Evolutionary conservation across 768 basidiomycete species (phyloP), one percentile per base, ranked within the genome.

Genomic region (Astraeus odoratus): DNA sequence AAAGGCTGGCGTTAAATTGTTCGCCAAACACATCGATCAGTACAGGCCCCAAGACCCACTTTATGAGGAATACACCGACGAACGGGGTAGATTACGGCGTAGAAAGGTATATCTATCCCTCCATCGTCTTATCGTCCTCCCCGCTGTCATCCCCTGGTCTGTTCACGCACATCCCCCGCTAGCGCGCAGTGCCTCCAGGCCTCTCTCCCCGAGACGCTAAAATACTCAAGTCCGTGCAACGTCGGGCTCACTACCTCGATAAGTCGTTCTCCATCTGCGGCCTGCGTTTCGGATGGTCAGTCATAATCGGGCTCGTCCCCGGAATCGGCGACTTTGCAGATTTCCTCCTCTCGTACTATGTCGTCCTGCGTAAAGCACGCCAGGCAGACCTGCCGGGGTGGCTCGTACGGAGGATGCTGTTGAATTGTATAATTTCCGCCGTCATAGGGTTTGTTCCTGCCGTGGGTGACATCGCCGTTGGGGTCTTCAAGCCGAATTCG

Each of bases 221-320:
- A 39, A 82, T 92, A 40, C 71, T 96, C 33, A 75, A 75, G 52
- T 77, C 81, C 16, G 80, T 96, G 25, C 79, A 86, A 56, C 72
- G 74, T 26, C 73, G 90, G 5, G 91, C 90, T 1, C 87, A 86
- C 54, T 78, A 83, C 59, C 81, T 96, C 44, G 93, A 96, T 67
- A 92, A 89, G 63, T 81, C 87, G 2, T 88, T 96, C 70, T 71
- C 59, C 34, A 24, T 95, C 1, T 85, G 81, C 49, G 90, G 93
- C 8, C 58, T 94, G 43, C 78, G 80, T 10, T 91, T 95, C 48
- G 93, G 93, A 0, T 93, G 84, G 83, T 78, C 88, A 1, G 86
- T 90, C 65, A 61, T 88, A 56, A 84, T 92, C 59, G 83, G 83
- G 0, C 70, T 87, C 15, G 60, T 91, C 36, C 88, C 88, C 7